Percentiles rank a stretch among this genome's conserved stretches.
Evolutionary conservation across 2,329 filamentous ascomycete species (phyloP).

Genomic region (Harringtonia aguacate): DNA sequence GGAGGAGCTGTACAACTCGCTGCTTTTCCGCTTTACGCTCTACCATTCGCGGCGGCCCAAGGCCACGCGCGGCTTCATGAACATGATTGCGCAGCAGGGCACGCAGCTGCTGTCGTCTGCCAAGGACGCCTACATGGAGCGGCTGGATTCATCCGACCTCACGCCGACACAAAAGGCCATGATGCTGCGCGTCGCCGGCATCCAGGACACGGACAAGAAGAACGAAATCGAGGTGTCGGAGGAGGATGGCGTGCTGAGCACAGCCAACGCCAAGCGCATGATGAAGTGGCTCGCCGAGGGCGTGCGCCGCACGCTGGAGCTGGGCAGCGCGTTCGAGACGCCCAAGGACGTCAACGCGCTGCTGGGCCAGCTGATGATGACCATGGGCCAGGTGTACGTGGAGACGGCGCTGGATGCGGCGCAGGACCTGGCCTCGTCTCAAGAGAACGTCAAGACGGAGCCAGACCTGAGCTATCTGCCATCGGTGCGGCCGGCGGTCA

Average conservation of each 20-base stretch:
- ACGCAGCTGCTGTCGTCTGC: constrained; percentile 81
- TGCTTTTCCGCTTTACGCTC: constrained; percentile 94
- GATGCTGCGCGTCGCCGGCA: constrained; percentile 78
- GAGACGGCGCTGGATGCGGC: constrained; percentile 60
- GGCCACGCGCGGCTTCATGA: constrained; percentile 83
- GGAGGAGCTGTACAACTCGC: constrained; percentile 76
- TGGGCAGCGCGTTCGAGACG: constrained; percentile 80
- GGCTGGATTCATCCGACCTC: constrained; percentile 79
- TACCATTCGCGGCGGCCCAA: constrained; percentile 86
- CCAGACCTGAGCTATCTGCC: constrained; percentile 81
- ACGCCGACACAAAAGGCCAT: constrained; percentile 82
- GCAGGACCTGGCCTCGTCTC: constrained; percentile 59
- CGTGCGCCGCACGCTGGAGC: constrained; percentile 79
- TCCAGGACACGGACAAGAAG: constrained; percentile 67
- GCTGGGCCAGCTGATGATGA: constrained; percentile 70
- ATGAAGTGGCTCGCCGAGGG: constrained; percentile 94
- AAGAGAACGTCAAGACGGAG: constrained; percentile 72
- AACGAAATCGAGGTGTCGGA: constrained; percentile 87
- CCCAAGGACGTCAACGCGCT: constrained; percentile 87
- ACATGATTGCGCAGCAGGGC: constrained; percentile 78
- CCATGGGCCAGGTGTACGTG: constrained; percentile 76
- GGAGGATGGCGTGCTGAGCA: constrained; percentile 72
- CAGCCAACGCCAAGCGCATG: constrained; percentile 93
- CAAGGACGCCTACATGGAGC: constrained; percentile 82
- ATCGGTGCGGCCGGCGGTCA: constrained; percentile 69